Evolutionary conservation across 352 stramenopile species (phyloP).

Genomic region (Globisporangium paddicum): DNA sequence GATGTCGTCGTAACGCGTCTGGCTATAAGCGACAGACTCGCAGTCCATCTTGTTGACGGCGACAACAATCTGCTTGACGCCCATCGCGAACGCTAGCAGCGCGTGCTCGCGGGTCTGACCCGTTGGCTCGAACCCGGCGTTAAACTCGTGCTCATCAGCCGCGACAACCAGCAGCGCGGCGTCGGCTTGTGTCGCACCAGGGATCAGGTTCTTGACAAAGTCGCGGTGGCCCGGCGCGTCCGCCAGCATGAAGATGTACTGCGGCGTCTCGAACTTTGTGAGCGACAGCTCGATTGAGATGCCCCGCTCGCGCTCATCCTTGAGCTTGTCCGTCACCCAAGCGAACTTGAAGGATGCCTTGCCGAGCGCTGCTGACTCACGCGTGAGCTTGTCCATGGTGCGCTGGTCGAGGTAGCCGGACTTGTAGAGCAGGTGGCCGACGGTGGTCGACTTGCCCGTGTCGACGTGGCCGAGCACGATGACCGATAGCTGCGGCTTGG

Average conservation of each 20-base stretch:
- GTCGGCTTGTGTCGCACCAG: conserved; percentile 97
- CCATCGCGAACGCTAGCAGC: conserved; percentile 95
- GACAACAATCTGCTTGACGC: conserved; percentile 98
- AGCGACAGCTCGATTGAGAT: conserved; percentile 98
- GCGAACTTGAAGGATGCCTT: conserved; percentile 99
- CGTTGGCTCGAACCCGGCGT: conserved; percentile 94
- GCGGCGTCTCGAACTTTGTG: conserved; percentile 97
- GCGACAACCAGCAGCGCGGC: conserved; percentile 95
- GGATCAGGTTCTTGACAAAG: conserved; percentile 99
- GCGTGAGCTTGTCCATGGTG: conserved; percentile 99
- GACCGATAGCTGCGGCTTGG: conserved; percentile 89
- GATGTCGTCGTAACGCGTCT: conserved; percentile 94
- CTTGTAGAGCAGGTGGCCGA: conserved; percentile 99
- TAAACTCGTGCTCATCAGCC: conserved; percentile 90
- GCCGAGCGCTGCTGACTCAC: conserved; percentile 95
- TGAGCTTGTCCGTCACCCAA: conserved; percentile 98
- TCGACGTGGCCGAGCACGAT: conserved; percentile 97
- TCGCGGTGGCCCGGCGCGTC: conserved; percentile 97
- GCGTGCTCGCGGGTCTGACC: conserved; percentile 96
- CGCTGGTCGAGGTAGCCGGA: conserved; percentile 98
- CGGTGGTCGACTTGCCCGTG: conserved; percentile 98
- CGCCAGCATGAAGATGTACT: conserved; percentile 98
- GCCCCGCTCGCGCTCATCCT: conserved; percentile 96
- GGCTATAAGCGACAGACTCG: conserved; percentile 89
- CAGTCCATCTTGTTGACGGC: conserved; percentile 99